phyloP scores from a whole-genome alignment of 805 yeast species.

The Teunomyces lycoperdinae region DNA sequence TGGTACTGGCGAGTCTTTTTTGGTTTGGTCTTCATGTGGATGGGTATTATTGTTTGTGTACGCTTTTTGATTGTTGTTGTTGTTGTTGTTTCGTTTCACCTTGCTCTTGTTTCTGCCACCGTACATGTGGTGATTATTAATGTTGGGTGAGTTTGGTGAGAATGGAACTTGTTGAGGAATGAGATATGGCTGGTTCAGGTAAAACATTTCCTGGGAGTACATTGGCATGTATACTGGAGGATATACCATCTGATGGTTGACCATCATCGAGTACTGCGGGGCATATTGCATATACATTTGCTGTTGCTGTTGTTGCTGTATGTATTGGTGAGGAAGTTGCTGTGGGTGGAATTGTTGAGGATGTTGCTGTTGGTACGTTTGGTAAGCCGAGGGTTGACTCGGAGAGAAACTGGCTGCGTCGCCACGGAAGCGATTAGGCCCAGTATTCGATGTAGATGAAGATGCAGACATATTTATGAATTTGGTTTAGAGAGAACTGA shows the following conservation, averaged over 20 bases:
- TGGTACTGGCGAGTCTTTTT: slow-evolving; percentile 1
- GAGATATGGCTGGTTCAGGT: slow-evolving; percentile 12
- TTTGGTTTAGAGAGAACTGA: slow-evolving; percentile 1
- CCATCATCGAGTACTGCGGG: slow-evolving; percentile 7
- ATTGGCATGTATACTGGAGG: slow-evolving; percentile 15
- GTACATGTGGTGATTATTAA: slow-evolving; percentile 5
- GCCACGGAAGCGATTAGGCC: slow-evolving; percentile 36
- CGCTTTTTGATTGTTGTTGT: slow-evolving; percentile 6
- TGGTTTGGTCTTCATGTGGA: slow-evolving; percentile 3
- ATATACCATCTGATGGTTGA: slow-evolving; percentile 12
- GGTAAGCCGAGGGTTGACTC: slow-evolving; percentile 12
- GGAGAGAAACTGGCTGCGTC: slow-evolving; percentile 40
- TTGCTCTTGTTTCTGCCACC: slow-evolving; percentile 2
- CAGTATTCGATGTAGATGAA: slow-evolving; percentile 25
- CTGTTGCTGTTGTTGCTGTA: slow-evolving; percentile 11
- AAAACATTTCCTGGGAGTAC: slow-evolving; percentile 12
- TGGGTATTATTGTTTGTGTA: slow-evolving; percentile 3
- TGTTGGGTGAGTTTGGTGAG: slow-evolving; percentile 4
- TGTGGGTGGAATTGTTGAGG: slow-evolving; percentile 10
- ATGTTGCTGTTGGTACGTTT: slow-evolving; percentile 8
- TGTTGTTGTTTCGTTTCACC: slow-evolving; percentile 8
- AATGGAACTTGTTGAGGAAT: slow-evolving; percentile 10
- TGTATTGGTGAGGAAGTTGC: slow-evolving; percentile 11
- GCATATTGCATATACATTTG: slow-evolving; percentile 14
- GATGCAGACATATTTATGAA: slow-evolving; percentile 12